Base-by-base conservation (phyloP, 1,284 basidiomycete genomes). In the Acaromyces ingoldii region DNA sequence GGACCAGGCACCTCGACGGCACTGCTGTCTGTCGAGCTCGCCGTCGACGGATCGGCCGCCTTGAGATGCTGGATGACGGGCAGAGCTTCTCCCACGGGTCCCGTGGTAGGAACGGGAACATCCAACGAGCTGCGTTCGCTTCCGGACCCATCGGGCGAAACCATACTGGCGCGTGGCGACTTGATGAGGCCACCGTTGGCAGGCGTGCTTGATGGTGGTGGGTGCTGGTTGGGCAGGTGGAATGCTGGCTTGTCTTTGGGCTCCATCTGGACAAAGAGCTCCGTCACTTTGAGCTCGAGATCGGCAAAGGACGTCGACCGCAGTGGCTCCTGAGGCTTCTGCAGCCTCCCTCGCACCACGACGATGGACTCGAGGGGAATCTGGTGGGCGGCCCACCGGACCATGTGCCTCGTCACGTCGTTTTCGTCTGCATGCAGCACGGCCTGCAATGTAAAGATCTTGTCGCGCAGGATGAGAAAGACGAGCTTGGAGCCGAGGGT, bases 161-260 rank as follows among this genome's bases (percentile, higher is more conserved):
- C 25, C 3, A 37, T 19, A n/a, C 22, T 37, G 25, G 47, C 36
- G 10, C 22, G 17, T 7, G 38, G 13, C 3, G 9, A 22, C 5
- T 60, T 47, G n/a, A n/a, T n/a, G n/a, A n/a, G n/a, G 15, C 46
- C 48, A 25, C 47, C 25, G 15, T 59, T 53, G 9, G 26, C 6
- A 24, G 63, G 56, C 47, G 54, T 41, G 17, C 22, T 26, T 15
- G 17, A 19, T 28, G 36, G 36, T 15, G 62, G 51, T 17, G 63
- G 59, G 53, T 72, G 67, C 25, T 69, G 64, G n/a, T n/a, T n/a
- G n/a, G n/a, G n/a, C n/a, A n/a, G n/a, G 50, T 62, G 67, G 60
- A 72, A 72, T 7, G 68, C 68, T 4, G 70, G 55, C 41, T 57
- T 46, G 56, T 66, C 63, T 9, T 51, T 61, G 46, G 60, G 60